Conservation (phyloP, 768 basidiomycete species). For the Agrocybe pediades region DNA sequence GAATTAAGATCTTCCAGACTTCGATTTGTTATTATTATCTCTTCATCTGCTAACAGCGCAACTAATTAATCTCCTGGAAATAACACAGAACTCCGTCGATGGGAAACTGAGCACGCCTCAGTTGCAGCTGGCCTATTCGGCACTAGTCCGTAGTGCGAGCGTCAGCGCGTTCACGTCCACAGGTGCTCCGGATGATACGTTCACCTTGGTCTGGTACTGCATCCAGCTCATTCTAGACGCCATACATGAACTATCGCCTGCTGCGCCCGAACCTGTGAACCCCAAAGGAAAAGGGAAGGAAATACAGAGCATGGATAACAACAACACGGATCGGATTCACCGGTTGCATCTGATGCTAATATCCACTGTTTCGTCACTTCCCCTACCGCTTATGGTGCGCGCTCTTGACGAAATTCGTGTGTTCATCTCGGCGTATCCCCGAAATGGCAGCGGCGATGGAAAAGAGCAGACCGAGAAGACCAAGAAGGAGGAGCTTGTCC, state of each 20-base stretch:
- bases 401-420: constrained; percentile 51
- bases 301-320: constrained; percentile 4
- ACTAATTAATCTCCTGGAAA: constrained; percentile 1
- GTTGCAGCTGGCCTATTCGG: constrained; percentile 73
- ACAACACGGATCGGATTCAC: constrained; percentile 38
- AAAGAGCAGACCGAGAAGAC: constrained; percentile 14
- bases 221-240: constrained; percentile 54
- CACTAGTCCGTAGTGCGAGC: constrained; percentile 64
- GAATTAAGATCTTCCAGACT: not conserved
- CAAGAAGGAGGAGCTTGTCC: constrained; percentile 47
- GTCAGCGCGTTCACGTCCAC: constrained; percentile 30
- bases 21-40: not conserved
- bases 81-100: constrained; percentile 63
- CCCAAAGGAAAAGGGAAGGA: constrained; percentile 21
- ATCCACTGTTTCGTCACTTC: constrained; percentile 64
- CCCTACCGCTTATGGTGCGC: constrained; percentile 54
- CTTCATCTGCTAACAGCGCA: constrained; percentile 8
- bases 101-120: constrained; percentile 64
- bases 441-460: constrained; percentile 20
- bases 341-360: constrained; percentile 67
- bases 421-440: constrained; percentile 29
- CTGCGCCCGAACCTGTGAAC: not conserved
- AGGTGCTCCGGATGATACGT: constrained; percentile 24
- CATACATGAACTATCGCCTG: constrained; percentile 35
- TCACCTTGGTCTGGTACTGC: constrained; percentile 70